Evolutionary conservation across 2,329 filamentous ascomycete species (phyloP), one percentile per base, ranked within the genome.

Genomic region (Cercospora nicotianae): DNA sequence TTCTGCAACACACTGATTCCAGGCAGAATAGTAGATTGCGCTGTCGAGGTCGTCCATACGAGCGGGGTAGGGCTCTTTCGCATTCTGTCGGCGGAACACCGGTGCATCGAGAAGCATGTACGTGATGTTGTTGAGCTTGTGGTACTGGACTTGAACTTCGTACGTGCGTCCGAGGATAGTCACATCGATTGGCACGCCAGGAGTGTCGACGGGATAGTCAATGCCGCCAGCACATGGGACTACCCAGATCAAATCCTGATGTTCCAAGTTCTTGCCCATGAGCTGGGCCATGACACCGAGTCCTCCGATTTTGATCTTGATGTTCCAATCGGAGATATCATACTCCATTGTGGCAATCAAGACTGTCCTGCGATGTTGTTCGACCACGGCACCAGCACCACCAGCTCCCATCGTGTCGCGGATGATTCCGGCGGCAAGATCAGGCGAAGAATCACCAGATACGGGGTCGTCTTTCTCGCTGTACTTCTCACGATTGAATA

Each of bases 341-440:
- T 91, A 91, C 77, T 91, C 89, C 87, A 91, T 90, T 6, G 89
- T 90, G 12, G 87, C 89, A 63, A 91, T 89, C 23, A 91, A 82
- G 2, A 90, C 85, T 33, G 84, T 89, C n/a, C 86, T 81, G 28
- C 77, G 72, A 65, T 76, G 76, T 23, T 64, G 59, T 8, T 73
- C 70, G 12, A 75, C 60, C n/a, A 70, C 65, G 23, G 74, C 73
- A 26, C 73, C 74, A 20, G 72, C 73, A 18, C 69, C 73, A 20
- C 73, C 74, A 20, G 72, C 72, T n/a, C 69, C 70, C 20, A 72
- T 70, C 28, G 72, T 69, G 31, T 71, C 68, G 48, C 69, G 72
- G 31, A 74, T 68, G 57, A 77, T 68, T 16, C 73, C 72, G 33
- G 69, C 69, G 28, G 53, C 64, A 55, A 71, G 48, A 30, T 74